Percentiles rank a stretch among this genome's conserved stretches.
These are phyloP conservation scores for Grigorovia humatica DNA, from an alignment of 805 yeast species.

Conservation along the genomic window DNA sequence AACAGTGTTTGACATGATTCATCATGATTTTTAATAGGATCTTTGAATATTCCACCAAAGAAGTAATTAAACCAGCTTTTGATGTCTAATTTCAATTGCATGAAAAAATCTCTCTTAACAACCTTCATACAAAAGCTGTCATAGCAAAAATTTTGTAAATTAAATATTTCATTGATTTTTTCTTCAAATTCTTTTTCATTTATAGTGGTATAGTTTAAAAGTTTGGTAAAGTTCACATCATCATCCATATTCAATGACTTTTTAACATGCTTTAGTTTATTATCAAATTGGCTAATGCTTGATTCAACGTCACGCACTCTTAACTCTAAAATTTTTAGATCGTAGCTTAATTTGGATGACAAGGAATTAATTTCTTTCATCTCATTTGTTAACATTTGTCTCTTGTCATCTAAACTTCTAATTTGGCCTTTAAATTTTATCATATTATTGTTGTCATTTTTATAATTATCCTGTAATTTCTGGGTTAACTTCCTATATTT, in stretches of 20 bases:
- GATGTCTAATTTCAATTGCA: slow-evolving; percentile 10
- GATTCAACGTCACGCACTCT: slow-evolving; percentile 64
- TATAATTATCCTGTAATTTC: background rate
- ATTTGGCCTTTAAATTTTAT: slow-evolving; percentile 13
- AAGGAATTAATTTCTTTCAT: slow-evolving; percentile 43
- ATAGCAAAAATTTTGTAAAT: slow-evolving; percentile 12
- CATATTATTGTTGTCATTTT: slow-evolving; percentile 8
- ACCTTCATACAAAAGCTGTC: slow-evolving; percentile 12
- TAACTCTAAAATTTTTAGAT: slow-evolving; percentile 46
- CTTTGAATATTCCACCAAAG: background rate
- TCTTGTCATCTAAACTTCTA: slow-evolving; percentile 17
- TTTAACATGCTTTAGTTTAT: slow-evolving; percentile 16
- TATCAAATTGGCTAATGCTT: slow-evolving; percentile 38
- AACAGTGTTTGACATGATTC: background rate
- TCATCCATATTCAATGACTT: slow-evolving; percentile 7
- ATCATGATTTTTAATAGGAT: background rate
- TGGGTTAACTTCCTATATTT: background rate
- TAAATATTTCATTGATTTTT: slow-evolving; percentile 10
- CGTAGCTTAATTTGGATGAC: slow-evolving; percentile 56
- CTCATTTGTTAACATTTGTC: slow-evolving; percentile 30
- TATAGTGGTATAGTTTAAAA: slow-evolving; percentile 1
- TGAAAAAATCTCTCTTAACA: slow-evolving; percentile 7
- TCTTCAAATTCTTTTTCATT: slow-evolving; percentile 14
- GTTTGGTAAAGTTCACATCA: slow-evolving; percentile 3
- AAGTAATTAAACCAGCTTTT: slow-evolving; percentile 14